Evolutionary conservation across 2,329 filamentous ascomycete species (phyloP), one percentile per base, ranked within the genome.

Genomic region (Sporothrix curviconia): DNA sequence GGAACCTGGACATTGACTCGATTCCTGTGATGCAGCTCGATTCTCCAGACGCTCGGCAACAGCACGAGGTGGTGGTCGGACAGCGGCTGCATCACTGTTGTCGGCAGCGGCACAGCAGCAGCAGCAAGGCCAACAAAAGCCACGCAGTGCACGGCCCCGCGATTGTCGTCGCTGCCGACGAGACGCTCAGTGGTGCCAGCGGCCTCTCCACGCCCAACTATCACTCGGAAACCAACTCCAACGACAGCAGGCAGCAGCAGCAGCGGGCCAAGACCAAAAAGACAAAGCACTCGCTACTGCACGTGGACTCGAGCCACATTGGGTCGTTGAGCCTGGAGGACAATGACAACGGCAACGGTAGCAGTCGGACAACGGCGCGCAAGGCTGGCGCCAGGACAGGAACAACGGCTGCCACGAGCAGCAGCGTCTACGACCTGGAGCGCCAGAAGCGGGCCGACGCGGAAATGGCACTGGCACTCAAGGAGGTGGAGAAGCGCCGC

Each of bases 21-120:
- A 99, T 99, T 65, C 94, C 94, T 2, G 92, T 99, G 66, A 94
- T 99, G 84, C 85, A 95, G 68, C 79, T 99, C 47, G 86, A 95
- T 61, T n/a, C 79, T 96, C 7, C 85, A 86, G 32, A 80, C 79
- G 59, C 69, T 79, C 8, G 71, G 70, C 39, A 65, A 64, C 52
- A 42, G 55, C 3, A 5, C 28, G 55, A 3, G 30, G 57, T 15
- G 24, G 46, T 7, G 22, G 32, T 67, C 14, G 58, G 66, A 14
- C 59, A 67, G 59, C 62, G 71, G 61, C 67, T 70, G 64, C 63
- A 68, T 57, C 64, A 1, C 30, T 22, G 7, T 43, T 25, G 34
- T n/a, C 49, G 3, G 32, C 42, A 14, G 14, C 12, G 43, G 6
- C 24, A 22, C 50, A 58, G 32, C 49, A 34, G 63, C 62, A 25